A percentile compares a stretch with the other conserved stretches of the same genome.
Evolutionary conservation across 2,329 filamentous ascomycete genomes (phyloP).

Genomic region (Boeremia exigua): DNA sequence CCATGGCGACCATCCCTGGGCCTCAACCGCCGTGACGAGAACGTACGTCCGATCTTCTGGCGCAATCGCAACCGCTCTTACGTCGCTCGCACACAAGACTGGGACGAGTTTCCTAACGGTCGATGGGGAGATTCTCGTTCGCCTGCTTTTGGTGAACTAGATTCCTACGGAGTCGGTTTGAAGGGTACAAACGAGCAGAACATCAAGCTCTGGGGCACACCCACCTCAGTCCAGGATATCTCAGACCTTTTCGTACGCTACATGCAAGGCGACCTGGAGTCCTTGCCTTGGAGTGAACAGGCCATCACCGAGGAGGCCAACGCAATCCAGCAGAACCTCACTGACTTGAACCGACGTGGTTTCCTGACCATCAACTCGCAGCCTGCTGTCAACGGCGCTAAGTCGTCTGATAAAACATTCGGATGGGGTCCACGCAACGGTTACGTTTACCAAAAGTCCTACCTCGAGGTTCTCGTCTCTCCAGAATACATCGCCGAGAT

Average conservation of each 20-base stretch:
- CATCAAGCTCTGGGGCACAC: constrained; percentile 91
- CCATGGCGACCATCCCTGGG: constrained; percentile 96
- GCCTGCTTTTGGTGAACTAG: constrained; percentile 92
- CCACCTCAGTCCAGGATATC: constrained; percentile 78
- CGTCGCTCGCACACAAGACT: constrained; percentile 92
- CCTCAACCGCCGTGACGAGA: constrained; percentile 86
- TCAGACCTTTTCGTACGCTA: constrained; percentile 85
- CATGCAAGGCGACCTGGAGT: constrained; percentile 78
- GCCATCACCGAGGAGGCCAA: constrained; percentile 84
- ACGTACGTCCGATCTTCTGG: constrained; percentile 98
- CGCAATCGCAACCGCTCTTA: constrained; percentile 96
- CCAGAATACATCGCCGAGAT: constrained; percentile 80
- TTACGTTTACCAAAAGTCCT: constrained; percentile 98
- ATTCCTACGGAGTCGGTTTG: constrained; percentile 90
- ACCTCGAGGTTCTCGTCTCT: constrained; percentile 88
- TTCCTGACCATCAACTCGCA: constrained; percentile 97
- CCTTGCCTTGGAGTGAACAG: constrained; percentile 92
- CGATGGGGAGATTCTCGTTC: constrained; percentile 98
- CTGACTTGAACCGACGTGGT: constrained; percentile 83
- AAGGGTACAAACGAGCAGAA: constrained; percentile 97
- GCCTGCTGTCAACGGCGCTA: constrained; percentile 88
- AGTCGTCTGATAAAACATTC: constrained; percentile 83
- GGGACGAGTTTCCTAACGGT: constrained; percentile 99
- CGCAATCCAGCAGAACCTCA: constrained; percentile 75
- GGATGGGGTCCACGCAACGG: constrained; percentile 96